Evolutionary conservation across 163 green algal species (phyloP), one percentile per base, ranked within the genome.

Genomic region (Picocystis sp.): DNA sequence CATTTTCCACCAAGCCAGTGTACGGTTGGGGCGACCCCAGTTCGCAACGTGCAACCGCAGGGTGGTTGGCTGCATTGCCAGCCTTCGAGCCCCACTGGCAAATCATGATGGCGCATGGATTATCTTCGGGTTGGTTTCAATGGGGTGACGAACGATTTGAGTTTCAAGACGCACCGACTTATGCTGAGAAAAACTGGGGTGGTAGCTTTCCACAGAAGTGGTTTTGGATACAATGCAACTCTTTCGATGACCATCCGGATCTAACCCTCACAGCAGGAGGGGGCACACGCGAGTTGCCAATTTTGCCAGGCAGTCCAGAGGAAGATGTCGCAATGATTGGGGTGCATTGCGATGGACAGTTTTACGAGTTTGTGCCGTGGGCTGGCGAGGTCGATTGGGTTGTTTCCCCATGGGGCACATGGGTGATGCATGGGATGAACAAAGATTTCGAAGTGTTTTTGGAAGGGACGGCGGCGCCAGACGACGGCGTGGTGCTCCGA

Each of bases 81-180:
- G 75, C 94, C 15, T 95, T 96, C 70, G 87, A 96, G 63, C 87
- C 87, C 17, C 87, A 96, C 66, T 97, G 86, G 84, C 89, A 97
- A 79, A 78, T 97, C 21, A 52, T 92, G 23, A 94, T 97, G 84
- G 71, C 84, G 1, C 72, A 86, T 47, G 89, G 88, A 3, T 52
- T 77, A 48, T 85, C 87, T 9, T 83, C 55, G 9, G 89, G 89
- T 3, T 93, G 75, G 71, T 58, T 97, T 17, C 64, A 92, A 62
- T 95, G 84, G 81, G 82, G 81, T 11, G 73, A 64, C 21, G 41
- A 78, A 53, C 69, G 75, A 11, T 82, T 82, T 55, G 74, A 91
- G 52, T 94, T 93, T 62, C 42, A 59, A 47, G 65, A 85, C 51
- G 87, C 84, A 1, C 83, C 87, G 2, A 62, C 77, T 2, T 97